phyloP scores from a whole-genome alignment of 768 basidiomycete genomes.

The Termitomyces heimii region DNA sequence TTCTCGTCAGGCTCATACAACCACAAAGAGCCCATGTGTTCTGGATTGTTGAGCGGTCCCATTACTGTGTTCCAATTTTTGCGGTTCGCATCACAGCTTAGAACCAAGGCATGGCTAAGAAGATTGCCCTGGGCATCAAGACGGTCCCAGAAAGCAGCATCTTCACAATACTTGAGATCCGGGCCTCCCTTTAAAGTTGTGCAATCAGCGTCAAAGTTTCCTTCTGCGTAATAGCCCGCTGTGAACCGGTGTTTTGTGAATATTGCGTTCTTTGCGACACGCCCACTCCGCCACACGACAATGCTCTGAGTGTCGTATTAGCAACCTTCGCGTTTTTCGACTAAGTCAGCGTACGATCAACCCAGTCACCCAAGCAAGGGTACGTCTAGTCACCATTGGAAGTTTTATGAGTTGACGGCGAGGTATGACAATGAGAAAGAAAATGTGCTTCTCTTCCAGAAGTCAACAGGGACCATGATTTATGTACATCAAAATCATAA shows the following conservation, averaged over 20 bases:
- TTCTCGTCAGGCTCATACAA: constrained; percentile 31
- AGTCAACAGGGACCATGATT: background rate
- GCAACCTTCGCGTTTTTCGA: background rate
- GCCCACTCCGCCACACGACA: constrained; percentile 39
- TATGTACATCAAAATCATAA: no score
- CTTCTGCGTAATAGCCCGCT: constrained; percentile 42
- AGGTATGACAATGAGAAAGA: background rate
- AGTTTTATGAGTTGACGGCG: background rate
- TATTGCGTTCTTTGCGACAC: constrained; percentile 33
- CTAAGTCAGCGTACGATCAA: constrained; percentile 11
- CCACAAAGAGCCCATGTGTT: constrained; percentile 58
- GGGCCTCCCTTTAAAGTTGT: constrained; percentile 25
- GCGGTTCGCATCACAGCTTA: constrained; percentile 50
- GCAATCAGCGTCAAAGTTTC: constrained; percentile 44
- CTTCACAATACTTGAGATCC: constrained; percentile 55
- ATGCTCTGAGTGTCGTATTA: constrained; percentile 27
- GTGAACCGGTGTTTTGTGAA: constrained; percentile 40
- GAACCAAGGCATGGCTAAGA: constrained; percentile 37
- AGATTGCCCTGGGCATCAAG: constrained; percentile 31
- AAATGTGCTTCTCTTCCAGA: background rate
- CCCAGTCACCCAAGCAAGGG: constrained; percentile 11
- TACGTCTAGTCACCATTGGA: constrained; percentile 14
- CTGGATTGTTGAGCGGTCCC: constrained; percentile 60
- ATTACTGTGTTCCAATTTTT: constrained; percentile 73
- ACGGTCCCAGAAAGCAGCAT: constrained; percentile 61